A percentile compares a stretch with the other conserved stretches of the same genome.
Evolutionary conservation across 352 stramenopile genomes (phyloP).

Genomic region (Globisporangium cystogenes): DNA sequence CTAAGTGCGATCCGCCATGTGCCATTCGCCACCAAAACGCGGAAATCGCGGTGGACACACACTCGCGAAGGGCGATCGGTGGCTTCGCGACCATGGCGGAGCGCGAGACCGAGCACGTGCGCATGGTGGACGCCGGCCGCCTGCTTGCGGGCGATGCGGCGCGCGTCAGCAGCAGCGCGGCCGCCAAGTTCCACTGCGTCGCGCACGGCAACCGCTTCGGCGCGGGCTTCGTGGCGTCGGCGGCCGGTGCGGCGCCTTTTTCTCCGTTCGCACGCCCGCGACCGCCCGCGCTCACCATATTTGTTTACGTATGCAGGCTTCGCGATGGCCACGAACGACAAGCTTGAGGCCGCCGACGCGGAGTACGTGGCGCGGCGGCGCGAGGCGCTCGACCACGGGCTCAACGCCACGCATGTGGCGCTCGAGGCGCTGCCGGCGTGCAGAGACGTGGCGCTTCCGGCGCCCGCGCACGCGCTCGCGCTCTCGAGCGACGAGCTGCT

Average conservation of each 20-base stretch:
- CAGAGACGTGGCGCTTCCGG: conserved; percentile 30
- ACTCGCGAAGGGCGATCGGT: no score
- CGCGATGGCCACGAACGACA: conserved; percentile 25
- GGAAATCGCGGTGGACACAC: no score
- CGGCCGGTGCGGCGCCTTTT: no score
- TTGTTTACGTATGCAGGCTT: conserved; percentile 25
- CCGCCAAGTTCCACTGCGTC: conserved; percentile 43
- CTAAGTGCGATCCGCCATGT: neutral
- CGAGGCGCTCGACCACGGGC: conserved; percentile 45
- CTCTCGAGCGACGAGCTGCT: conserved; percentile 47
- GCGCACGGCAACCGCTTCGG: conserved; percentile 58
- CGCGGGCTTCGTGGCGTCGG: conserved; percentile 40
- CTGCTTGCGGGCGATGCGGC: conserved; percentile 36
- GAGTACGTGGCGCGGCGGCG: conserved; percentile 44
- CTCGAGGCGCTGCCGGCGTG: conserved; percentile 27
- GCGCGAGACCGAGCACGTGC: conserved; percentile 69
- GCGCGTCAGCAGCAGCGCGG: conserved; percentile 19
- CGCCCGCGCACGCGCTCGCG: conserved; percentile 40
- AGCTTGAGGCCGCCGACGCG: conserved; percentile 22
- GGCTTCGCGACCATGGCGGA: conserved; percentile 17
- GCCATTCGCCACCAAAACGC: neutral
- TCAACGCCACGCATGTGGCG: conserved; percentile 44
- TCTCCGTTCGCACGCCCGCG: no score
- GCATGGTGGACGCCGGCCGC: conserved; percentile 64
- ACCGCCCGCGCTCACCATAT: no score